A percentile compares a stretch with the other conserved stretches of the same genome.
phyloP scores from a whole-genome alignment of 495 filamentous ascomycete species.

The Friedmanniomyces simplex region DNA sequence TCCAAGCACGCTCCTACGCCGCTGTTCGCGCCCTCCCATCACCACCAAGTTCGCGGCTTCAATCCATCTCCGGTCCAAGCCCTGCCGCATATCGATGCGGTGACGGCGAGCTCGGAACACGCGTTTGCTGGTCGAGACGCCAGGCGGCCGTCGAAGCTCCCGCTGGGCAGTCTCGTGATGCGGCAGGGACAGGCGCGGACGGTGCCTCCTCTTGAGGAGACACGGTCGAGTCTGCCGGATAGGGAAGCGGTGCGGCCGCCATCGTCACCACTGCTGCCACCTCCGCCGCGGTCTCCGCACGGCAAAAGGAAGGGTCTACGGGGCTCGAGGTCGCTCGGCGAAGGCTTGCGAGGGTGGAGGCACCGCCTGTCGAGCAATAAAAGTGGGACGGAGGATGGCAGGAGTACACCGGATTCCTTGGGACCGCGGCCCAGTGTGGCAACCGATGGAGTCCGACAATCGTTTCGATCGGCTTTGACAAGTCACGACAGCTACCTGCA shows the following conservation, averaged over 20 bases:
- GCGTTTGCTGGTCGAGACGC: conserved; percentile 17
- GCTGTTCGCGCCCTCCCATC: conserved; percentile 11
- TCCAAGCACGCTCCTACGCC: conserved; percentile 10
- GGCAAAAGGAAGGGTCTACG: background rate
- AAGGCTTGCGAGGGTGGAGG: conserved; percentile 12
- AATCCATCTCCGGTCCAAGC: conserved; percentile 13
- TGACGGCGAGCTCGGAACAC: conserved; percentile 20
- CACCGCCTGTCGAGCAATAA: conserved; percentile 11
- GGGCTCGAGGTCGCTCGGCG: conserved; percentile 13
- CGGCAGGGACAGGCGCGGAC: background rate
- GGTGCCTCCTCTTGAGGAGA: background rate
- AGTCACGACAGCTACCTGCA: conserved; percentile 17
- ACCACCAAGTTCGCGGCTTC: conserved; percentile 20
- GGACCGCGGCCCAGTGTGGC: conserved; percentile 4
- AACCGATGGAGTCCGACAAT: conserved; percentile 4
- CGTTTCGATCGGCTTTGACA: conserved; percentile 16
- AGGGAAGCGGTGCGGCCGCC: background rate
- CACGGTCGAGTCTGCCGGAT: background rate
- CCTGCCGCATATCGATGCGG: conserved; percentile 11
- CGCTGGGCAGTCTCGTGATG: conserved; percentile 11
- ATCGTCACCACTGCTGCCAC: conserved; percentile 14
- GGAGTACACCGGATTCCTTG: conserved; percentile 6
- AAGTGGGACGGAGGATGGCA: background rate
- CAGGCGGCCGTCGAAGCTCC: conserved; percentile 14
- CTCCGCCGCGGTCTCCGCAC: background rate